These are phyloP conservation scores for Agrostemma githago DNA, from an alignment of 148 eudicot species.

Conservation along the genomic window DNA sequence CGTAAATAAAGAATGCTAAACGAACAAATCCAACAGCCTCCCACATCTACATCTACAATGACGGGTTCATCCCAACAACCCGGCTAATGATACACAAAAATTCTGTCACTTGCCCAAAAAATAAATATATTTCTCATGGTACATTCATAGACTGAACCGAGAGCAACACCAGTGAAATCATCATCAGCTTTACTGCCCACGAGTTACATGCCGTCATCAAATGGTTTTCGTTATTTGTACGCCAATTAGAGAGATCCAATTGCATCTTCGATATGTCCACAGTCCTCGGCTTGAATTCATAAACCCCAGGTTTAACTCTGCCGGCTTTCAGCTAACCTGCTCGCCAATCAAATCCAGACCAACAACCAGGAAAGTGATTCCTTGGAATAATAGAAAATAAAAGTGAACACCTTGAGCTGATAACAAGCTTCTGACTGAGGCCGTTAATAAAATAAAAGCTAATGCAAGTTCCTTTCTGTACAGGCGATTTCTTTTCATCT, in stretches of 20 bases:
- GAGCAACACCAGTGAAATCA: slow-evolving; percentile 16
- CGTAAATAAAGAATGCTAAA: slow-evolving; percentile 23
- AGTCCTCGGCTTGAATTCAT: slow-evolving; percentile 12
- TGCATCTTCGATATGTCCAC: slow-evolving; percentile 4
- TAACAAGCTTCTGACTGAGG: slow-evolving; percentile 81
- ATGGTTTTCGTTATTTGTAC: slow-evolving; percentile 17
- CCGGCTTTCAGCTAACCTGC: slow-evolving; percentile 56
- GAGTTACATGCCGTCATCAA: slow-evolving; percentile 3
- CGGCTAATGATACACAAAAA: slow-evolving; percentile 17
- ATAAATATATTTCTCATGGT: slow-evolving; percentile 4
- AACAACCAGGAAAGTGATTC: slow-evolving; percentile 73
- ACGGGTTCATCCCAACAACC: slow-evolving; percentile 22
- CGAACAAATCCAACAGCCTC: slow-evolving; percentile 23
- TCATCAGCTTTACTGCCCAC: slow-evolving; percentile 18
- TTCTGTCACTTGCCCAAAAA: slow-evolving; percentile 23
- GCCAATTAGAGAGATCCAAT: slow-evolving; percentile 9
- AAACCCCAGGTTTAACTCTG: slow-evolving; percentile 7
- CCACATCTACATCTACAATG: slow-evolving; percentile 15
- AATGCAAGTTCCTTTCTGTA: slow-evolving; percentile 88
- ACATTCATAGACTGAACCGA: slow-evolving; percentile 13
- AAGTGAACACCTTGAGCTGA: slow-evolving; percentile 96
- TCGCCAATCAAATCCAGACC: slow-evolving; percentile 98
- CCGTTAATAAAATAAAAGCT: slow-evolving; percentile 76
- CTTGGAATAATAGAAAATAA: slow-evolving; percentile 93
- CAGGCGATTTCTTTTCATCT: slow-evolving; percentile 51